Conservation (phyloP, 1,139 yeast species). For the Yamadazyma epiphylla region DNA sequence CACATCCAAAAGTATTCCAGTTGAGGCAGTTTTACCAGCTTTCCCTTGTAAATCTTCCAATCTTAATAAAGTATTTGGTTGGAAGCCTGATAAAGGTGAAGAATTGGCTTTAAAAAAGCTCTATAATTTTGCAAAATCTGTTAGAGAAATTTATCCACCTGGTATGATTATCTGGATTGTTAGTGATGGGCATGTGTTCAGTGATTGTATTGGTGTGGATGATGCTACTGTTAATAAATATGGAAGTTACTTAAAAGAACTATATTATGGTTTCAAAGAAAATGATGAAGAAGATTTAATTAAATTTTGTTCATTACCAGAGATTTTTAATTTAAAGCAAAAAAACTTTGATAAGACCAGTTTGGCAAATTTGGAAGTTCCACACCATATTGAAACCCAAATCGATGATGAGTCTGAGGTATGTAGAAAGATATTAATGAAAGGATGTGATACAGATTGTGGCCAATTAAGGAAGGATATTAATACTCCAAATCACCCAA, state of each 20-base stretch:
- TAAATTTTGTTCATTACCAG: slow-evolving; percentile 32
- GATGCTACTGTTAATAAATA: slow-evolving; percentile 50
- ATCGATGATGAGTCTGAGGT: slow-evolving; percentile 32
- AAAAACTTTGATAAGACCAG: slow-evolving; percentile 14
- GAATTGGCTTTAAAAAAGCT: slow-evolving; percentile 32
- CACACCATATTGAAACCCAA: slow-evolving; percentile 31
- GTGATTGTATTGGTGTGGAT: slow-evolving; percentile 56
- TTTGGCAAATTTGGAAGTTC: slow-evolving; percentile 21
- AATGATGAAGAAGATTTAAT: slow-evolving; percentile 23
- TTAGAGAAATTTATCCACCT: slow-evolving; percentile 45
- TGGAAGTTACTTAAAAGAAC: slow-evolving; percentile 37
- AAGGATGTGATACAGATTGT: slow-evolving; percentile 38
- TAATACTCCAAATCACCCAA: slow-evolving; percentile 43
- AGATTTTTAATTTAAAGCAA: slow-evolving; percentile 25
- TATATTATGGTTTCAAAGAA: slow-evolving; percentile 31
- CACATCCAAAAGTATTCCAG: slow-evolving; percentile 41
- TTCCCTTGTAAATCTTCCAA: slow-evolving; percentile 65
- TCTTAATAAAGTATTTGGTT: slow-evolving; percentile 47
- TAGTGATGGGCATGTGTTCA: slow-evolving; percentile 64
- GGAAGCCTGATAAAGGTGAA: slow-evolving; percentile 48
- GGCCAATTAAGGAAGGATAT: slow-evolving; percentile 34
- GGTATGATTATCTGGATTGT: slow-evolving; percentile 56
- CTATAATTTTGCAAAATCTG: slow-evolving; percentile 26
- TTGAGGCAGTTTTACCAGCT: slow-evolving; percentile 61
- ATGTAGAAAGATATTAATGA: slow-evolving; percentile 34